phyloP scores from a whole-genome alignment of 106 monocot species.

The Gastrodia elata region DNA sequence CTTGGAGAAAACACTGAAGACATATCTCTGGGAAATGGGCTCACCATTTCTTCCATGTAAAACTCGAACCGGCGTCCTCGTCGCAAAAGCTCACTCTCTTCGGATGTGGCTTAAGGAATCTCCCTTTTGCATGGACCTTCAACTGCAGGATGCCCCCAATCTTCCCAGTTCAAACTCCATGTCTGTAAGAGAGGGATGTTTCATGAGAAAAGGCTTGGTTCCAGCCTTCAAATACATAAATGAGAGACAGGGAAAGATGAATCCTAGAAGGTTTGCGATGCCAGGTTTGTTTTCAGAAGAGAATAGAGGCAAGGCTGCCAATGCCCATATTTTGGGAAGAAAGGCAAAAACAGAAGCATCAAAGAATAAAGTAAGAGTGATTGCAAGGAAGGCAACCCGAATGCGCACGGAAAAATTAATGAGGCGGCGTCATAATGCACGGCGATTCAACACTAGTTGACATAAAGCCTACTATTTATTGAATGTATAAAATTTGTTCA shows the following conservation, averaged over 20 bases:
- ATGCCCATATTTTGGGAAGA: constrained; percentile 66
- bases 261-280: constrained; percentile 87
- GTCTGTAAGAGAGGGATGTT: constrained; percentile 75
- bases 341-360: constrained; percentile 67
- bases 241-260: constrained; percentile 62
- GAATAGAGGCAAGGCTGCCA: constrained; percentile 68
- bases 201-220: constrained; percentile 82
- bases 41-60: constrained; percentile 89
- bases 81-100: constrained; percentile 95
- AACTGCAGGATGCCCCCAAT: constrained; percentile 64
- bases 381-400: constrained; percentile 57
- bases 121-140: constrained; percentile 87
- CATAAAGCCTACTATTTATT: no score
- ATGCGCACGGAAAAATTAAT: constrained; percentile 49
- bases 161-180: constrained; percentile 73
- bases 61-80: constrained; percentile 71
- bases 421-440: constrained; percentile 42
- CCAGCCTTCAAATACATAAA: constrained; percentile 85
- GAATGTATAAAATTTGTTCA: no score
- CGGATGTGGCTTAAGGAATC: constrained; percentile 98
- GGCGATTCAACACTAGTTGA: constrained; percentile 18
- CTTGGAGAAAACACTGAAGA: constrained; percentile 67
- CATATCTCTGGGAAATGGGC: constrained; percentile 95
- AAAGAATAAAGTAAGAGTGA: constrained; percentile 37
- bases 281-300: constrained; percentile 75